These are phyloP conservation scores for Globisporangium paddicum DNA, from an alignment of 352 stramenopile genomes.

Conservation along the genomic window DNA sequence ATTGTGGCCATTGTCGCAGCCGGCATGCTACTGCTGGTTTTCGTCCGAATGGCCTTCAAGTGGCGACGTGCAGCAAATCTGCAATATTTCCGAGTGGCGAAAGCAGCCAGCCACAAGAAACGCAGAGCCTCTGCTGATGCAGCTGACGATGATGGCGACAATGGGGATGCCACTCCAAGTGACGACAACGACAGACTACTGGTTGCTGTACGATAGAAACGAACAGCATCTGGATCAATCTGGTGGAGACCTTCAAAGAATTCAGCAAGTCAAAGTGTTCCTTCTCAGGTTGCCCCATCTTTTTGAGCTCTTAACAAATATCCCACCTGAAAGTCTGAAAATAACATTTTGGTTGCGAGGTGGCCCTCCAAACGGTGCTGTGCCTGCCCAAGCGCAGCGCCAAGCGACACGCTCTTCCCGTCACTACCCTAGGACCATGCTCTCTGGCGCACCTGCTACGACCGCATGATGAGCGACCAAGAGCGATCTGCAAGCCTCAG, in stretches of 20 bases:
- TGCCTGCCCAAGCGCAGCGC: not conserved
- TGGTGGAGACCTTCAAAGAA: not conserved
- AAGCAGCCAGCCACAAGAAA: not conserved
- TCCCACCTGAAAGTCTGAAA: no score
- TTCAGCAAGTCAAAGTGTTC: no score
- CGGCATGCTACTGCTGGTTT: conserved; percentile 2
- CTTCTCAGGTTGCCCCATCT: no score
- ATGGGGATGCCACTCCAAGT: not conserved
- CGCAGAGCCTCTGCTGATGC: not conserved
- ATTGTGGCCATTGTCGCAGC: not conserved
- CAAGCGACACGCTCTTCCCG: not conserved
- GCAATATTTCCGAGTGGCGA: not conserved
- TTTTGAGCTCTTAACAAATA: no score
- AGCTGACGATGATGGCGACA: not conserved
- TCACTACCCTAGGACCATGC: no score
- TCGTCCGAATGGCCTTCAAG: conserved; percentile 2
- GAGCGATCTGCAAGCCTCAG: not conserved
- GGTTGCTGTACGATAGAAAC: not conserved
- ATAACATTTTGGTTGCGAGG: no score
- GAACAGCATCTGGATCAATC: not conserved
- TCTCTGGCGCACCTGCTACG: no score
- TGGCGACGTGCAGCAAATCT: not conserved
- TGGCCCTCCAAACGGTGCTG: not conserved
- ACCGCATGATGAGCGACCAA: not conserved
- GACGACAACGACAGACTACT: not conserved